A percentile compares a stretch with the other conserved stretches of the same genome.
Conservation (phyloP, 2,329 filamentous ascomycete species). For the Amphichorda felina region DNA sequence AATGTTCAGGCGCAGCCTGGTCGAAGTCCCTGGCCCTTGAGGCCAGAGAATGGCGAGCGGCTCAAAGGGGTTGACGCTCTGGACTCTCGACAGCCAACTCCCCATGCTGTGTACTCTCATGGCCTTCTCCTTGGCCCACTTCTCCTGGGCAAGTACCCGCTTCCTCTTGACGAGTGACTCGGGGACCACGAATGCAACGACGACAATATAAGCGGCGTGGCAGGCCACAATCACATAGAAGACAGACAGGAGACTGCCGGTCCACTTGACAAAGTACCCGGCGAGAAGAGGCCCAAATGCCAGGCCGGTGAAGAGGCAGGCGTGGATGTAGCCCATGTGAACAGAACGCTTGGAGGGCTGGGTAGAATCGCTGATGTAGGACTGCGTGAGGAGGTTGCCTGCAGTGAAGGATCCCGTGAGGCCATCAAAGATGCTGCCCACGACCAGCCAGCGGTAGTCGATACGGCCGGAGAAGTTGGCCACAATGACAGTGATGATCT, state of each 20-base stretch:
- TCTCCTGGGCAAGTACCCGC: slow-evolving; percentile 59
- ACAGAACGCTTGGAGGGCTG: slow-evolving; percentile 68
- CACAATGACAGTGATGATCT: slow-evolving; percentile 67
- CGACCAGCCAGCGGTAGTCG: slow-evolving; percentile 66
- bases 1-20: slow-evolving; percentile 64
- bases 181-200: slow-evolving; percentile 60
- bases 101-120: slow-evolving; percentile 14
- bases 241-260: slow-evolving; percentile 63
- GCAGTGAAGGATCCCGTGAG: slow-evolving; percentile 81
- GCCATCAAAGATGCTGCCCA: slow-evolving; percentile 71
- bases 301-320: slow-evolving; percentile 78
- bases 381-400: slow-evolving; percentile 63
- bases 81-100: slow-evolving; percentile 18
- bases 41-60: slow-evolving; percentile 73
- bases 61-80: slow-evolving; percentile 55
- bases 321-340: slow-evolving; percentile 81
- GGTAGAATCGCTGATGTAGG: slow-evolving; percentile 85
- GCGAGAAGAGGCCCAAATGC: slow-evolving; percentile 76
- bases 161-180: slow-evolving; percentile 72
- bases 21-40: slow-evolving; percentile 46
- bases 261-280: slow-evolving; percentile 66
- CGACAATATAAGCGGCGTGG: slow-evolving; percentile 62
- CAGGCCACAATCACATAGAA: slow-evolving; percentile 73
- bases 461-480: slow-evolving; percentile 62
- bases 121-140: slow-evolving; percentile 38